These are phyloP conservation scores for Colletotrichum liaoningense DNA, from an alignment of 2,329 filamentous ascomycete species.

Conservation along the genomic window DNA sequence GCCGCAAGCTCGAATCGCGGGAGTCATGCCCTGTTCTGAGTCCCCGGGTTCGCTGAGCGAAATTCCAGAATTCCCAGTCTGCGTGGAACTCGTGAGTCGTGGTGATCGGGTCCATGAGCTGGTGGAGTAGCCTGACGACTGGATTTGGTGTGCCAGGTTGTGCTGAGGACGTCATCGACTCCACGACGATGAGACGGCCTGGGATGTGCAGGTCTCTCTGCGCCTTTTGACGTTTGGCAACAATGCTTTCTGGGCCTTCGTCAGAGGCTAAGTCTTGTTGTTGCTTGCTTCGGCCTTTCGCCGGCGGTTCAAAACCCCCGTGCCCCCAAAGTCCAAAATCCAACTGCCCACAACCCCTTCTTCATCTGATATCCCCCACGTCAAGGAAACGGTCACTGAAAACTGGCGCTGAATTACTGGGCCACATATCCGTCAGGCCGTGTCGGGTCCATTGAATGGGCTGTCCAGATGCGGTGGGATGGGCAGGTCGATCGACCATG, in stretches of 20 bases:
- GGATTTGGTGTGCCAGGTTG: constrained; percentile 1
- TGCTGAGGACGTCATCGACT: constrained; percentile 29
- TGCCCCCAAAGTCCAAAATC: constrained; percentile 3
- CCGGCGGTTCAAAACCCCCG: constrained; percentile 14
- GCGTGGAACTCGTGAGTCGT: background rate
- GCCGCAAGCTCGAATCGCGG: constrained; percentile 5
- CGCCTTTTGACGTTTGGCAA: background rate
- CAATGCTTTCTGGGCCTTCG: background rate
- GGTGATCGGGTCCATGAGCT: background rate
- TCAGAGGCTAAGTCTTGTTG: background rate
- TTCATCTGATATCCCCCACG: constrained; percentile 34
- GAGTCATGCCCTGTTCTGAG: background rate
- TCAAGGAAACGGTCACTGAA: constrained; percentile 22
- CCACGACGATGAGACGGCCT: constrained; percentile 29
- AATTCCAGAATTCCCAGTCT: constrained; percentile 7
- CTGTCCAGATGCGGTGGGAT: constrained; percentile 12
- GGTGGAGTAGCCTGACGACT: background rate
- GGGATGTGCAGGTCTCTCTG: constrained; percentile 2
- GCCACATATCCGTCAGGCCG: constrained; percentile 10
- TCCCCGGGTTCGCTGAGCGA: background rate
- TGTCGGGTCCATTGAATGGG: constrained; percentile 11
- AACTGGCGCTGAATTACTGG: background rate
- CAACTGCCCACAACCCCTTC: constrained; percentile 18
- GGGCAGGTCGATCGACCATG: constrained; percentile 8
- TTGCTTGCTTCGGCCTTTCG: constrained; percentile 31